These are phyloP conservation scores for Volutella citrinella DNA, from an alignment of 2,329 filamentous ascomycete genomes.

Conservation along the genomic window DNA sequence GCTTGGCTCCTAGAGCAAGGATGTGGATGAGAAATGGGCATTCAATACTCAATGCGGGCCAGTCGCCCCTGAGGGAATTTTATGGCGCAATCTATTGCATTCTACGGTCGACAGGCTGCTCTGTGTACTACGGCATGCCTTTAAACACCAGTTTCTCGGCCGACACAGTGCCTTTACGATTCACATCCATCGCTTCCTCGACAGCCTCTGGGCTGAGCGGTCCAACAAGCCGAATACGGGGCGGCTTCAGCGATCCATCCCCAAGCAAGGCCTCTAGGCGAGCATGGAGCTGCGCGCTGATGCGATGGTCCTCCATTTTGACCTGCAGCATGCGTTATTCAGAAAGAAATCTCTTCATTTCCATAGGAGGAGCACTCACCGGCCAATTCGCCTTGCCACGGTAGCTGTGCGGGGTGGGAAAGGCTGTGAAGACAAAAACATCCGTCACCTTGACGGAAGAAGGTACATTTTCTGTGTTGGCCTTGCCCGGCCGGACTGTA, in stretches of 20 bases:
- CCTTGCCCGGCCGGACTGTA: constrained; percentile 41
- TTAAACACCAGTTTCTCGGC: constrained; percentile 16
- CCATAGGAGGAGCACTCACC: constrained; percentile 22
- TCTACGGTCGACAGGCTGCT: no score
- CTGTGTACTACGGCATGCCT: no score
- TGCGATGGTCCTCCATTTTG: constrained; percentile 11
- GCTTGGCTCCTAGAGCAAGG: no score
- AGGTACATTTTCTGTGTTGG: constrained; percentile 33
- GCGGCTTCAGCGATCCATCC: not conserved
- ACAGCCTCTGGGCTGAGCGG: constrained; percentile 1
- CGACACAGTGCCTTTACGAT: constrained; percentile 10
- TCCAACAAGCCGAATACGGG: constrained; percentile 1
- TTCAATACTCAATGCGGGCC: no score
- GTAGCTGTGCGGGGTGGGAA: constrained; percentile 39
- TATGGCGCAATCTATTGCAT: no score
- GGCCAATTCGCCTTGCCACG: constrained; percentile 32
- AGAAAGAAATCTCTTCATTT: not conserved
- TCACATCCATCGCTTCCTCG: constrained; percentile 10
- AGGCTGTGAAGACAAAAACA: constrained; percentile 42
- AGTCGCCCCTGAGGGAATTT: no score
- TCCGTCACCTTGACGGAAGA: constrained; percentile 33
- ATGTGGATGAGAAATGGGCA: no score
- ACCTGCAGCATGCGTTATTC: constrained; percentile 1
- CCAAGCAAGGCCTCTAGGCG: not conserved
- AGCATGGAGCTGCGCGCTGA: constrained; percentile 7